Base-by-base conservation (phyloP, 129 eudicot species). In the Rutidosis leptorrhynchoides region DNA sequence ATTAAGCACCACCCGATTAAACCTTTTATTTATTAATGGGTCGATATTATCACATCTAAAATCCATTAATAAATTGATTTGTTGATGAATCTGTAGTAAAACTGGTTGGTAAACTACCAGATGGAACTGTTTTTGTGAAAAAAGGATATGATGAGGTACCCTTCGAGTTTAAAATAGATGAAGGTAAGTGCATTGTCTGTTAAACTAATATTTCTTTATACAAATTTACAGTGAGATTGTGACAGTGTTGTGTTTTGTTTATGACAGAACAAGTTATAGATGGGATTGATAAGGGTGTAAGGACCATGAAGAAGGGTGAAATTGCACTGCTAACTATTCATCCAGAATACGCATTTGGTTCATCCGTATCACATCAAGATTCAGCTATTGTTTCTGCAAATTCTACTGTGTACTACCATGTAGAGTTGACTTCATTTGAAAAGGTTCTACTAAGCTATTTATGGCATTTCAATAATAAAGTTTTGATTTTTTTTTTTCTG, bases 231-330 rank as follows among this genome's bases (percentile, higher is more conserved):
- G 24, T 24, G 58, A 40, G 62, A 48, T 65, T 30, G 55, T 27
- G 7, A 59, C 24, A 4, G 22, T 15, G 23, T 56, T 17, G n/a
- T 19, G 3, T 42, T 59, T n/a, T 56, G 64, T 20, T 27, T 5
- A 52, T 25, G 26, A 49, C 77, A 85, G 96, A 83, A 61, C 85
- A 85, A 79, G 81, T 89, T 20, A 73, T 76, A 46, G 94, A 81
- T 53, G 87, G 84, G 7, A 54, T 89, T 75, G 96, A 89, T 63
- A 79, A 70, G 62, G 90, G 93, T 24, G 72, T 89, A 14, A 79
- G 81, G 87, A 85, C 85, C 19, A 89, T 89, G 96, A 83, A 57
- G 48, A 85, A 79, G 59, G 90, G 96, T 22, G 96, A 89, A 74
- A 76, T 74, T 46, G 89, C 90, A 20, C 19, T 52, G 45, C 76